These are phyloP conservation scores for Ogataea hybrid DNA, from an alignment of 1,139 yeast species.

Conservation along the genomic window DNA sequence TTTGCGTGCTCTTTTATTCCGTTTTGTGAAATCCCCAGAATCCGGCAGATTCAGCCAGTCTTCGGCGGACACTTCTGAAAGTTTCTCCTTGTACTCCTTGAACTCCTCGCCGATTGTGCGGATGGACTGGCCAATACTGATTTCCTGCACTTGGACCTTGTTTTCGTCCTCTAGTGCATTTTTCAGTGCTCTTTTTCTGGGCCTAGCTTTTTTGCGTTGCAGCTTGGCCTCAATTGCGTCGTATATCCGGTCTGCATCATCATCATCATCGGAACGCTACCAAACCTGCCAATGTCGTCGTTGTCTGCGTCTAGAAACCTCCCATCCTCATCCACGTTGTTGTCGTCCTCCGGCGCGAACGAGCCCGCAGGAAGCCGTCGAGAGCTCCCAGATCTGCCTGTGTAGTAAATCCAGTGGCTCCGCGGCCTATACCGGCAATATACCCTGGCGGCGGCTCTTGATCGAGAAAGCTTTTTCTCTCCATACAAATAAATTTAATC, in stretches of 20 bases:
- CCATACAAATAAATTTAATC: slow-evolving; percentile 35
- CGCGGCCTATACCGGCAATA: slow-evolving; percentile 91
- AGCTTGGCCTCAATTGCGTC: slow-evolving; percentile 60
- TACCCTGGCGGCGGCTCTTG: slow-evolving; percentile 90
- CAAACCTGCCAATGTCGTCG: slow-evolving; percentile 36
- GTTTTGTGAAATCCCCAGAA: slow-evolving; percentile 81
- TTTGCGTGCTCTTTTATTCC: slow-evolving; percentile 69
- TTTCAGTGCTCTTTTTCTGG: slow-evolving; percentile 20
- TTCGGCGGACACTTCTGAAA: slow-evolving; percentile 57
- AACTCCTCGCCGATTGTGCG: slow-evolving; percentile 40
- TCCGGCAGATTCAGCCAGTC: slow-evolving; percentile 88
- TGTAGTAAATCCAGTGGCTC: slow-evolving; percentile 91
- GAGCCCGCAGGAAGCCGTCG: slow-evolving; percentile 39
- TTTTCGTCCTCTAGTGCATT: slow-evolving; percentile 10
- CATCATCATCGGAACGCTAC: slow-evolving; percentile 49
- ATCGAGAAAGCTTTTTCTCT: slow-evolving; percentile 65
- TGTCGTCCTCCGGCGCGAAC: slow-evolving; percentile 34
- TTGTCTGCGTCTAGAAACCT: slow-evolving; percentile 40
- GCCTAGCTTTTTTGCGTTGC: slow-evolving; percentile 20
- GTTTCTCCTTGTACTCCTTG: slow-evolving; percentile 59
- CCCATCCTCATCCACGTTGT: slow-evolving; percentile 34
- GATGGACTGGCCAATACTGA: slow-evolving; percentile 31
- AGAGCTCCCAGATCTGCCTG: slow-evolving; percentile 68
- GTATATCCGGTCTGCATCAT: slow-evolving; percentile 76
- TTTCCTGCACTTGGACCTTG: slow-evolving; percentile 29